Evolutionary conservation across 1,284 basidiomycete genomes (phyloP).

Genomic region (Apiotrichum gamsii): DNA sequence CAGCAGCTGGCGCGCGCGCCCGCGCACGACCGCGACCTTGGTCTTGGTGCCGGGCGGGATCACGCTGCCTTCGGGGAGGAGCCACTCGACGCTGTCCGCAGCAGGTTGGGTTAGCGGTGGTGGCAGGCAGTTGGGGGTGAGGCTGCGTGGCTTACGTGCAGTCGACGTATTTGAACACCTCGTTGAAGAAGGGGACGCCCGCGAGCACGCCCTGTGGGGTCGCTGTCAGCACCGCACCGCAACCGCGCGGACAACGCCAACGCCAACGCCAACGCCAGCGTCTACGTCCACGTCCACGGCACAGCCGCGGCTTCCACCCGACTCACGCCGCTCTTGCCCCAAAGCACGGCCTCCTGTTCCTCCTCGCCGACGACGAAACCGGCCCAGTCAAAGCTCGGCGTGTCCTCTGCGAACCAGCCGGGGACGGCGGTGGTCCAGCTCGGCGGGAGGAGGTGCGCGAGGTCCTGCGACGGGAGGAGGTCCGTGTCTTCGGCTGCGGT

Average conservation of each 20-base stretch:
- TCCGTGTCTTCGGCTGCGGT: conserved; percentile 12
- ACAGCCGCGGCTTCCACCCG: conserved; percentile 57
- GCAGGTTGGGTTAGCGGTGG: too few species aligned
- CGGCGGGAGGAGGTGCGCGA: conserved; percentile 70
- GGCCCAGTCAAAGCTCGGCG: conserved; percentile 93
- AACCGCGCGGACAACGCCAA: conserved; percentile 39
- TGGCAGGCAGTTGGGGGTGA: too few species aligned
- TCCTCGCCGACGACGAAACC: conserved; percentile 95
- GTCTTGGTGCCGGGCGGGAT: conserved; percentile 59
- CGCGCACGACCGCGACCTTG: conserved; percentile 86
- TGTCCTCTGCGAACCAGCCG: conserved; percentile 86
- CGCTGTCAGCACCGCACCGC: not conserved
- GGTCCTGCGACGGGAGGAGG: conserved; percentile 34
- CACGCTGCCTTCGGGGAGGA: conserved; percentile 75
- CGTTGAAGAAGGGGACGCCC: conserved; percentile 91
- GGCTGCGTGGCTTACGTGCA: conserved; percentile 65
- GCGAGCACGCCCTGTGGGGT: conserved; percentile 74
- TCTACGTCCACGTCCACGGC: conserved; percentile 87
- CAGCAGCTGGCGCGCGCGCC: conserved; percentile 80
- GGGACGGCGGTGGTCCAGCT: conserved; percentile 80
- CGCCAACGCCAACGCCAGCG: conserved; percentile 83
- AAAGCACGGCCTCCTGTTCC: conserved; percentile 74
- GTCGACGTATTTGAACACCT: conserved; percentile 81
- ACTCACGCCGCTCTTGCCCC: conserved; percentile 58
- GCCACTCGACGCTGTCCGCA: conserved; percentile 85